Percentiles rank a stretch among this genome's conserved stretches.
phyloP scores from a whole-genome alignment of 1,284 basidiomycete genomes.

The Naganishia sp. region DNA sequence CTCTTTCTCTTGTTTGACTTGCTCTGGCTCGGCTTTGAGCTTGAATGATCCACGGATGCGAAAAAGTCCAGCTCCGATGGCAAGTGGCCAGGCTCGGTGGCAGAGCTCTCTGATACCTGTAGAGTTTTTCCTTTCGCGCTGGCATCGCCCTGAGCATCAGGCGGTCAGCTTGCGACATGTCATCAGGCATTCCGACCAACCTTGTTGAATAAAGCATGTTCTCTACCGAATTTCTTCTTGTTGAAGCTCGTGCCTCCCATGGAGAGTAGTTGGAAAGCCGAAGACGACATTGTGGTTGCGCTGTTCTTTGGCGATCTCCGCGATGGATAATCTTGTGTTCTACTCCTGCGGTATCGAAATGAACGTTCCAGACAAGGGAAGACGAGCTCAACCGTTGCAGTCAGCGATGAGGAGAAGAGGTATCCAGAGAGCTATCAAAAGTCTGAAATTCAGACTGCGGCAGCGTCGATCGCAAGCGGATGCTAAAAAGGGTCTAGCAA shows the following conservation, averaged over 20 bases:
- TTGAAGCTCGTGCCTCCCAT: conserved; percentile 75
- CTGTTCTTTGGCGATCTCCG: background rate
- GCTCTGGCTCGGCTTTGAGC: conserved; percentile 55
- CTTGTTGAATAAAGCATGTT: conserved; percentile 69
- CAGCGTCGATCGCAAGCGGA: conserved; percentile 10
- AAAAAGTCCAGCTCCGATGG: conserved; percentile 85
- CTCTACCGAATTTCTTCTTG: conserved; percentile 70
- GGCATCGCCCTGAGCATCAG: background rate
- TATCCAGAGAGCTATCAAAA: background rate
- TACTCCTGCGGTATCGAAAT: background rate
- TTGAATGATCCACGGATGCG: conserved; percentile 53
- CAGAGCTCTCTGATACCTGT: background rate
- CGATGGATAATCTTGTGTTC: background rate
- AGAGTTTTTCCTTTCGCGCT: background rate
- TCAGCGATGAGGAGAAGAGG: too few species aligned
- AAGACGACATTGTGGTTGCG: conserved; percentile 29
- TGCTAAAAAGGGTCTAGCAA: too few species aligned
- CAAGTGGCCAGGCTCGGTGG: conserved; percentile 49
- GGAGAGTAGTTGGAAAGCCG: conserved; percentile 72
- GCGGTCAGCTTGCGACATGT: background rate
- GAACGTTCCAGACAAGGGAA: too few species aligned
- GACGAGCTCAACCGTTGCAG: too few species aligned
- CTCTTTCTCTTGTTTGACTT: conserved; percentile 46
- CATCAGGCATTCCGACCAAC: conserved; percentile 53
- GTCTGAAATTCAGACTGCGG: background rate